A percentile compares a stretch with the other conserved stretches of the same genome.
Conservation (phyloP, 2,329 filamentous ascomycete species). For the Sporothrix euskadiensis region DNA sequence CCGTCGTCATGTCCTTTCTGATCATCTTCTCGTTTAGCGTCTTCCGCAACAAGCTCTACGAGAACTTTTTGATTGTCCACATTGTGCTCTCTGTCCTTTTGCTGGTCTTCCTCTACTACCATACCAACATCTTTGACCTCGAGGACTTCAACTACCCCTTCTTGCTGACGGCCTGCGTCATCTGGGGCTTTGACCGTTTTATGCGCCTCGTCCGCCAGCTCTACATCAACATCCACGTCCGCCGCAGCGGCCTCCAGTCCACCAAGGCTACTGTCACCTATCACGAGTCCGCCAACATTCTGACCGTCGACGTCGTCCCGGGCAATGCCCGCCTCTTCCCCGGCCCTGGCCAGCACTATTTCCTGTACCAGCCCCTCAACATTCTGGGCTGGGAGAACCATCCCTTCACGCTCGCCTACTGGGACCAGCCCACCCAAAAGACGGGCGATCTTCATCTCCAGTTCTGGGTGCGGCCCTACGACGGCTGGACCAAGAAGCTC, state of each 20-base stretch:
- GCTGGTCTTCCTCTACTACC: constrained; percentile 41
- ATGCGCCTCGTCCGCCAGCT: constrained; percentile 46
- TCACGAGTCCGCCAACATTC: constrained; percentile 28
- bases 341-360: constrained; percentile 48
- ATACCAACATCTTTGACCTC: constrained; percentile 30
- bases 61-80: constrained; percentile 49
- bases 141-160: constrained; percentile 31
- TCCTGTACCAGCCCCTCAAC: constrained; percentile 46
- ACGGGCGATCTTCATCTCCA: constrained; percentile 22
- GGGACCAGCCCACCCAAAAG: background rate
- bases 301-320: constrained; percentile 29
- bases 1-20: constrained; percentile 48
- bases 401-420: constrained; percentile 49
- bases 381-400: constrained; percentile 51
- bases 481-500: constrained; percentile 34
- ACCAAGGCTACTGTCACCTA: constrained; percentile 28
- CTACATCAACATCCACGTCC: constrained; percentile 42
- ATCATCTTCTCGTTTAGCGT: constrained; percentile 53
- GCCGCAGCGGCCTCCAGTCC: constrained; percentile 21
- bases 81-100: constrained; percentile 45
- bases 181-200: constrained; percentile 34
- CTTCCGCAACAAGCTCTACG: constrained; percentile 54
- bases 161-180: constrained; percentile 27
- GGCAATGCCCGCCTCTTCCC: constrained; percentile 32
- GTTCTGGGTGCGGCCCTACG: constrained; percentile 32